Evolutionary conservation across 805 yeast genomes (phyloP), one percentile per base, ranked within the genome.

Genomic region (Limtongia smithiae): DNA sequence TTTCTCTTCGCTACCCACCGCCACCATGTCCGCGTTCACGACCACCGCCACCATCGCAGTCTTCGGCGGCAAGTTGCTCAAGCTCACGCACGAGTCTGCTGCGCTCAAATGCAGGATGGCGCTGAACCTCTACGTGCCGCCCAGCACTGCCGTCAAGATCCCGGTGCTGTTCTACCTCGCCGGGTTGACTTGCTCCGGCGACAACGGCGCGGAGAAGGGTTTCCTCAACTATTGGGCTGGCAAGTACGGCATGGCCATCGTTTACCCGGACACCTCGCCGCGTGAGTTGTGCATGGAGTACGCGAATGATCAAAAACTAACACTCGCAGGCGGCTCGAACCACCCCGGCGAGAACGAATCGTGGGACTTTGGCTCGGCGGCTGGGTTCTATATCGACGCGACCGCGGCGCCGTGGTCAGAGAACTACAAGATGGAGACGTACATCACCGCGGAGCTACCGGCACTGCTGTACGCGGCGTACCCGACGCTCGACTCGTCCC

Each of bases 231-330:
- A 81, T 48, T 83, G 82, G 64, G 95, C 95, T 6, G 79, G 82
- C 57, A 76, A 84, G 62, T 80, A 81, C 62, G 94, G 94, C 3
- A 82, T 91, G 66, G 95, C 95, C 0, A 70, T 91, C 15, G 88
- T 91, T 1, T 90, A 85, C 67, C 97, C 98, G 17, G 98, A 91
- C 68, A 93, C 98, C 3, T 90, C 97, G 7, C 97, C 98, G 46
- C 79, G 97, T 51, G 40, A 15, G 56, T 31, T 28, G 8, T 3
- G 28, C 28, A n/a, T n/a, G n/a, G n/a, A n/a, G n/a, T n/a, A n/a
- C n/a, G n/a, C n/a, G n/a, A n/a, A n/a, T n/a, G n/a, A n/a, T n/a
- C n/a, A n/a, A n/a, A n/a, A n/a, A 41, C 32, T 25, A 21, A 18
- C 34, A 15, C 11, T 8, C 4, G 9, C 22, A 48, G 54, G 54